Evolutionary conservation across 2,329 filamentous ascomycete species (phyloP), one percentile per base, ranked within the genome.

Genomic region (Talaromyces sp.): DNA sequence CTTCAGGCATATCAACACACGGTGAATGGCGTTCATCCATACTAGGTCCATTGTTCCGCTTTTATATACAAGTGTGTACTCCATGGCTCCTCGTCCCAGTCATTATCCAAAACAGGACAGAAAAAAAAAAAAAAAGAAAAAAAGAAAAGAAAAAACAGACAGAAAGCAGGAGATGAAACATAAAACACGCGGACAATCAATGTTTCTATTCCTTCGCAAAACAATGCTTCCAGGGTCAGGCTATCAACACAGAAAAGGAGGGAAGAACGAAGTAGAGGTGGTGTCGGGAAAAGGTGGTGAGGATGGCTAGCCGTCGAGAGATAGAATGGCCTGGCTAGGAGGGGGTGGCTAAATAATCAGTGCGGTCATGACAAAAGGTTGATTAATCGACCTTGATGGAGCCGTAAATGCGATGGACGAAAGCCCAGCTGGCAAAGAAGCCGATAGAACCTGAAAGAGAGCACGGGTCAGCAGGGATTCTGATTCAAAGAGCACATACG

Each of bases 381-480:
- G n/a, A n/a, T n/a, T 74, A 99, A 71, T 99, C 94, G 60, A 99
- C 91, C 80, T 99, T 99, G 78, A 99, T 96, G n/a, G 92, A 97
- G 20, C 86, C 80, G 73, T 99, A 99, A 56, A 99, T 99, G 72
- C 89, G 93, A 62, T 90, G 85, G 48, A 96, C 88, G 70, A 99
- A 99, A 70, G 88, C 83, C 90, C 92, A 97, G 71, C 91, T 95
- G 8, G 94, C 86, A 65, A 97, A 91, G 79, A 94, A 97, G 50
- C 94, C 94, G 70, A 99, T 97, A 0, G 93, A 89, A 29, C 93
- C 94, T 97, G 48, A 24, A 16, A 7, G 37, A 37, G 45, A 19
- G 41, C 37, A 41, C 41, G 14, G 46, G 55, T 35, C 48, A 9
- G 51, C 50, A 59, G 20, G 52, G 43, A 13, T 45, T 45, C 29